Evolutionary conservation across 176 grass and related monocot genomes (phyloP), one percentile per base, ranked within the genome.

Genomic region (Carex scoparia): DNA sequence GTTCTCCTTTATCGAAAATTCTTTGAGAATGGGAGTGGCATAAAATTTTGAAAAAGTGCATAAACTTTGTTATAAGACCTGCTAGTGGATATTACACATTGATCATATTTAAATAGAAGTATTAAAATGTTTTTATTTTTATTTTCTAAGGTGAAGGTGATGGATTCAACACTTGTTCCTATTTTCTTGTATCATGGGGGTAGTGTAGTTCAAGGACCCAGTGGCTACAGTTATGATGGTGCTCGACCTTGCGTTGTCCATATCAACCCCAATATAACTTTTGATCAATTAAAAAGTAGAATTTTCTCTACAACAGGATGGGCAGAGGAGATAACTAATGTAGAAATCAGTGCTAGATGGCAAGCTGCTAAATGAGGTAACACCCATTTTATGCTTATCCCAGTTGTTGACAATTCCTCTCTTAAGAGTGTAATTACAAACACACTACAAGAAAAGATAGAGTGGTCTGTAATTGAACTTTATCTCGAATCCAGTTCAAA

Each of bases 111-210:
- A 40, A 40, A 40, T 40, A 40, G 38, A 40, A 40, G 38, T 40
- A 40, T 40, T 40, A 40, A 40, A 4, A 40, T 40, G 4, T 40
- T 40, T 40, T 40, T 3, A 4, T 40, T 40, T 4, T 40, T 40
- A 23, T 23, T 38, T 40, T 40, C 38, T 40, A 40, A 40, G 38
- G 38, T 40, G 38, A 40, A 40, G 38, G 38, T 40, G 38, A 40
- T 40, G 38, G 38, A 40, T 49, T 74, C 70, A 74, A 51, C 44
- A 28, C n/a, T 51, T 74, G n/a, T 74, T 49, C 70, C 70, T 11
- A 74, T 74, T 51, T 74, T 74, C 42, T 74, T 74, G 70, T 74
- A 74, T 74, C 40, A 51, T 51, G 70, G 70, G 40, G 70, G 70
- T 49, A 74, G 44, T 44, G 49, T 74, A 27, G 42, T 49, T 74